A percentile compares a stretch with the other conserved stretches of the same genome.
Conservation (phyloP, 805 yeast species). For the Dipodascus geniculatus region DNA sequence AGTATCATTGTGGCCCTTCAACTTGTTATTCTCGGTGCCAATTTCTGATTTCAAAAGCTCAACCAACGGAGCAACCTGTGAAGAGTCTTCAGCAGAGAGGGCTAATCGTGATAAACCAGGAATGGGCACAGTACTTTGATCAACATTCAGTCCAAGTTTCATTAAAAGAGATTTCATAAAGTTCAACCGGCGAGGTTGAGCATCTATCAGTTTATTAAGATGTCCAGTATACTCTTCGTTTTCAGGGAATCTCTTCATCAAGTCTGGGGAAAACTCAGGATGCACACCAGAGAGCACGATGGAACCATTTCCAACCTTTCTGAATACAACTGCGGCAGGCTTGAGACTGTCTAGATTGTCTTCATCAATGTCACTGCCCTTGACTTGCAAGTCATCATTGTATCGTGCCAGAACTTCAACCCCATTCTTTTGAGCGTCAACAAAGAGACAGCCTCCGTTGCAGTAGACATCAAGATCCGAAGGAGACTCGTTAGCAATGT, state of each 20-base stretch:
- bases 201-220: constrained; percentile 29
- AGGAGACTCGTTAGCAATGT: constrained; percentile 24
- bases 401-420: constrained; percentile 71
- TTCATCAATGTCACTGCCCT: constrained; percentile 15
- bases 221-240: constrained; percentile 25
- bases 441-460: constrained; percentile 87
- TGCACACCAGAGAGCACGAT: constrained; percentile 78
- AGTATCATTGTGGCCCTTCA: constrained; percentile 45
- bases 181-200: constrained; percentile 37
- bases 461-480: constrained; percentile 34
- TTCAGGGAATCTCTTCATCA: constrained; percentile 28
- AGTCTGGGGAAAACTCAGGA: constrained; percentile 64
- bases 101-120: constrained; percentile 65
- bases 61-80: constrained; percentile 25
- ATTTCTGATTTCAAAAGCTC: constrained; percentile 22
- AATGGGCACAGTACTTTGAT: constrained; percentile 34
- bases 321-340: constrained; percentile 61
- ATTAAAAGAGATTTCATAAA: constrained; percentile 48
- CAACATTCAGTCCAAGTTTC: constrained; percentile 61
- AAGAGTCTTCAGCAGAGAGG: constrained; percentile 33
- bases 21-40: constrained; percentile 31
- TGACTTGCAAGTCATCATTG: constrained; percentile 42
- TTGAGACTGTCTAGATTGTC: constrained; percentile 10
- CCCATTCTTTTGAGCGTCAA: constrained; percentile 50
- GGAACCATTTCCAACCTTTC: constrained; percentile 60